A percentile compares a stretch with the other conserved stretches of the same genome.
phyloP scores from a whole-genome alignment of 2,329 filamentous ascomycete genomes.

The Rhynchosporium agropyri region DNA sequence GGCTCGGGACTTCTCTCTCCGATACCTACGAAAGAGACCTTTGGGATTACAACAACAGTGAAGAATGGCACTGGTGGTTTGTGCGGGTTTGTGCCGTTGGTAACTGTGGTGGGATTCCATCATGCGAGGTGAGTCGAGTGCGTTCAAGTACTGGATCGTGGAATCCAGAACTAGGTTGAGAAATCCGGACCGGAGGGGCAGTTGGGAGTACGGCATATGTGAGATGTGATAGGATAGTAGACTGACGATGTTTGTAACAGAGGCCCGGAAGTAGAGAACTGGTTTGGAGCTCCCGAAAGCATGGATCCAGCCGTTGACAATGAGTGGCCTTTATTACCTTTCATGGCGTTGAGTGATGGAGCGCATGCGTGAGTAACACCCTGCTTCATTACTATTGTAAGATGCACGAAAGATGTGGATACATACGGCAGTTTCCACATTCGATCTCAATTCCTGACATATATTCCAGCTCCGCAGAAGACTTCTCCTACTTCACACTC shows the following conservation, averaged over 20 bases:
- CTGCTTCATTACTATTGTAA: background rate
- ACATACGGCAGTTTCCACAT: no score
- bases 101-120: constrained; percentile 82
- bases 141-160: background rate
- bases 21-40: constrained; percentile 5
- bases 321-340: constrained; percentile 89
- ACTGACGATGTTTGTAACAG: constrained; percentile 39
- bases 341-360: constrained; percentile 95
- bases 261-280: constrained; percentile 91
- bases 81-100: constrained; percentile 62
- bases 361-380: constrained; percentile 75
- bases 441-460: no score
- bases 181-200: constrained; percentile 11
- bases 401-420: no score
- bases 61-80: constrained; percentile 12
- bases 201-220: background rate
- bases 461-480: constrained; percentile 72
- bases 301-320: constrained; percentile 79
- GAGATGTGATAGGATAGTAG: background rate
- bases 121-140: constrained; percentile 59
- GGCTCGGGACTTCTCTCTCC: background rate
- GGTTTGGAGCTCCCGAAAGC: constrained; percentile 78
- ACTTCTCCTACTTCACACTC: constrained; percentile 98
- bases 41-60: constrained; percentile 19
- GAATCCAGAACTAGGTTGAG: background rate